Percentiles rank a stretch among this genome's conserved stretches.
Evolutionary conservation across 192 early-diverging fungal species (phyloP).

Genomic region (Kappamyces sp.): DNA sequence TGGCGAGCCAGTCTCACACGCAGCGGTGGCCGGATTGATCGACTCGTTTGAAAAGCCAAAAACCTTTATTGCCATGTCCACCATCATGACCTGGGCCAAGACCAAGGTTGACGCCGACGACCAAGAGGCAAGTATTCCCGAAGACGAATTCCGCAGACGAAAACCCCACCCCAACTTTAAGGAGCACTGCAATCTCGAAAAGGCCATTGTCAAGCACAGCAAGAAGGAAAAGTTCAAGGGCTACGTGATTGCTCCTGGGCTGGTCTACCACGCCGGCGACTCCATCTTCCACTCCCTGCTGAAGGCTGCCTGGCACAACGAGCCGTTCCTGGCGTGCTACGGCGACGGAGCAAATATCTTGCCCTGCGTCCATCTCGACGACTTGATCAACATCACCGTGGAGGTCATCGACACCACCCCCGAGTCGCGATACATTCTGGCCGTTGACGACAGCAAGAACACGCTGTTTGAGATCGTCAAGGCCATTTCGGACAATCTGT

Average conservation of each 20-base stretch:
- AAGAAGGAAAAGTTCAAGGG: conserved; percentile 48
- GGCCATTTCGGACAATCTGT: conserved; percentile 48
- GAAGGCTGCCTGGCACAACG: conserved; percentile 54
- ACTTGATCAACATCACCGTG: conserved; percentile 48
- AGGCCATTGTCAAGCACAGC: conserved; percentile 48
- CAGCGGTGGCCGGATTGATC: conserved; percentile 41
- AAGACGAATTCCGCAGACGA: conserved; percentile 55
- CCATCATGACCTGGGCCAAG: conserved; percentile 56
- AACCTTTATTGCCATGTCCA: conserved; percentile 49
- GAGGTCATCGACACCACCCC: conserved; percentile 50
- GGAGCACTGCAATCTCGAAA: conserved; percentile 44
- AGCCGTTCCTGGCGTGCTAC: conserved; percentile 41
- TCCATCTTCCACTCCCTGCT: conserved; percentile 55
- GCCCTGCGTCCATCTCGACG: conserved; percentile 54
- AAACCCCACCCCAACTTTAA: conserved; percentile 58
- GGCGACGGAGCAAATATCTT: conserved; percentile 51
- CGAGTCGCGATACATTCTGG: conserved; percentile 46
- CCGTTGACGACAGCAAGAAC: conserved; percentile 53
- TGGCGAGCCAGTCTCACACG: neutral
- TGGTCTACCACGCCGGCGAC: conserved; percentile 52
- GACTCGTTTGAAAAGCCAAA: conserved; percentile 52
- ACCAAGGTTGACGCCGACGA: conserved; percentile 58
- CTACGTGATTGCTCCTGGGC: conserved; percentile 48
- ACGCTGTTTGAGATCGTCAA: conserved; percentile 49
- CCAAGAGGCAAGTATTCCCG: conserved; percentile 44